Conservation (phyloP, 164 flowering plant species). For the Vitis rotundifolia region DNA sequence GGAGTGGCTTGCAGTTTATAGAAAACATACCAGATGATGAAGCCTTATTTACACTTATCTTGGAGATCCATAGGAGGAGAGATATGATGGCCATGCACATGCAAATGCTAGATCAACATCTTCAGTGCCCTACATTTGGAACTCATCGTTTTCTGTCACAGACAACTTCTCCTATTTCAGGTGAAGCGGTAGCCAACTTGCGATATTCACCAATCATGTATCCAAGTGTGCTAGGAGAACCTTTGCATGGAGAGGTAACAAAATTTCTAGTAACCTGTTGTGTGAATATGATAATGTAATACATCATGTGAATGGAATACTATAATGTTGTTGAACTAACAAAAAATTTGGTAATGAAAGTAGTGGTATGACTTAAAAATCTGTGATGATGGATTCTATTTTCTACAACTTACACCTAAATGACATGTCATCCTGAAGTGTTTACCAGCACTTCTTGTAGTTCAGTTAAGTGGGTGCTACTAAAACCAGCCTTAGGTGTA, state of each 20-base stretch:
- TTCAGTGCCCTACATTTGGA: conserved; percentile 96
- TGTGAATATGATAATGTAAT: background rate
- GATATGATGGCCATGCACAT: conserved; percentile 99
- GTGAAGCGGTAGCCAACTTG: conserved; percentile 62
- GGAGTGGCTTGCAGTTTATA: conserved; percentile 89
- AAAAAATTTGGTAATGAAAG: background rate
- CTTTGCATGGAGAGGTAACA: conserved; percentile 96
- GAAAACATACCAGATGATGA: conserved; percentile 96
- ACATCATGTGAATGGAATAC: background rate
- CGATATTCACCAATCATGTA: conserved; percentile 92
- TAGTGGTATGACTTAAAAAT: background rate
- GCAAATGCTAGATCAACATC: conserved; percentile 98
- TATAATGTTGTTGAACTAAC: background rate
- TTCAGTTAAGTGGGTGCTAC: background rate
- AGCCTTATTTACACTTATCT: conserved; percentile 83
- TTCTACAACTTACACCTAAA: background rate
- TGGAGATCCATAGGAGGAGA: conserved; percentile 94
- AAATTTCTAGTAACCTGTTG: background rate
- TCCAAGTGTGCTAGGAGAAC: conserved; percentile 97
- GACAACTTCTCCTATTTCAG: conserved; percentile 56
- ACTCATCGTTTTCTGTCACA: conserved; percentile 72
- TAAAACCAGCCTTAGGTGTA: background rate
- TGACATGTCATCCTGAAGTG: background rate
- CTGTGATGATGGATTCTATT: background rate
- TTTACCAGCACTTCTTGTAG: background rate